phyloP scores from a whole-genome alignment of 2,329 filamentous ascomycete species.

The Calonectria pauciramosa region DNA sequence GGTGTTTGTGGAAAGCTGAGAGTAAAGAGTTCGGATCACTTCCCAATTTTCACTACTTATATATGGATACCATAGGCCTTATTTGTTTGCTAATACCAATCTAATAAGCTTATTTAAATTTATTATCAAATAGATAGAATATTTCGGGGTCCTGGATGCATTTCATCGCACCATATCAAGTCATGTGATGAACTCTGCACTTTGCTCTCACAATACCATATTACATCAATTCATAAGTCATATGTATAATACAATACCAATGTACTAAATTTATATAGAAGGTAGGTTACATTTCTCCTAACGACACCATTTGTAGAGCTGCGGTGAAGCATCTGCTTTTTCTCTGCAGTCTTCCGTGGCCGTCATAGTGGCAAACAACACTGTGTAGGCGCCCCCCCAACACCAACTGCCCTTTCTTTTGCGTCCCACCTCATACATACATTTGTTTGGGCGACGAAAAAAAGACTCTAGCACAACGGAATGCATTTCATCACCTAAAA shows the following conservation, averaged over 20 bases:
- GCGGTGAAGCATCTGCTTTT: too few species aligned
- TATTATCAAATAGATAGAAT: neutral
- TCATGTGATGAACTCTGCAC: neutral
- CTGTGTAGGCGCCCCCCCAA: too few species aligned
- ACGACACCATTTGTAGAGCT: too few species aligned
- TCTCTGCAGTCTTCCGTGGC: too few species aligned
- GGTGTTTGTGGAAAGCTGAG: neutral
- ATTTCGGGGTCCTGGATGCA: neutral
- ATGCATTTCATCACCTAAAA: neutral
- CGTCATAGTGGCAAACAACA: too few species aligned
- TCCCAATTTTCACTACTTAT: neutral
- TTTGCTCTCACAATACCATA: neutral
- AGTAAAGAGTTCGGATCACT: neutral
- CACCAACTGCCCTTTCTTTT: too few species aligned
- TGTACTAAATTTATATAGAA: too few species aligned
- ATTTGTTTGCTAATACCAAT: neutral
- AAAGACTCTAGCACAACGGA: neutral
- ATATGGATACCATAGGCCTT: neutral
- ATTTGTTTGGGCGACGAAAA: too few species aligned
- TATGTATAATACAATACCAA: too few species aligned
- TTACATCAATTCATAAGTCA: too few species aligned
- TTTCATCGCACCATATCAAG: neutral
- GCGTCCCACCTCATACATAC: too few species aligned
- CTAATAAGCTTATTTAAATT: neutral
- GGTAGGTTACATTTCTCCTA: too few species aligned